Conservation (phyloP, 169 alveolate genomes). For the Neospora caninum region DNA sequence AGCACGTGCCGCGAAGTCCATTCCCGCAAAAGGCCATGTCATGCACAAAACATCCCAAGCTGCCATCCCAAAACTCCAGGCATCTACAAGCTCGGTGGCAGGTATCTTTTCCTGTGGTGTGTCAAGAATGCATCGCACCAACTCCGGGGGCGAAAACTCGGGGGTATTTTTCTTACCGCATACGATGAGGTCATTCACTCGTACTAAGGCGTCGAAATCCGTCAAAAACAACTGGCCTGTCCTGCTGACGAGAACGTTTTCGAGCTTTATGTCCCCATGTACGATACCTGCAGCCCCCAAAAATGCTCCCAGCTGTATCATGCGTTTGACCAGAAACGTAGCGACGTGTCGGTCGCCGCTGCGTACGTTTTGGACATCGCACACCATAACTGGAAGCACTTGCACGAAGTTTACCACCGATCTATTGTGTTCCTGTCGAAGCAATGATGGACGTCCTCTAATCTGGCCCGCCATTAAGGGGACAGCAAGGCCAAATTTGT, state of each 20-base stretch:
- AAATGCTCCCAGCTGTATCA: neutral
- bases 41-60: neutral
- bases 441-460: neutral
- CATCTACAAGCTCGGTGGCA: neutral
- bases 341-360: neutral
- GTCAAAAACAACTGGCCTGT: neutral
- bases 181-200: neutral
- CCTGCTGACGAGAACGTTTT: neutral
- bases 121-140: neutral
- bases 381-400: neutral
- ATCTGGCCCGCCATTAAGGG: neutral
- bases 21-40: neutral
- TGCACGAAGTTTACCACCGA: neutral
- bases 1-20: neutral
- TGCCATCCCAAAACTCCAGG: neutral
- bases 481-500: neutral
- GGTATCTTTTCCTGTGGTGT: neutral
- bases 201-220: neutral
- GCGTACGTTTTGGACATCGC: neutral
- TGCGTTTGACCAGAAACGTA: neutral
- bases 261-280: constrained; percentile 7
- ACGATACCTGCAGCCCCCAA: neutral
- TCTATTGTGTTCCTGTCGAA: neutral
- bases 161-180: neutral
- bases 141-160: neutral